Base-by-base conservation (phyloP, 2,329 filamentous ascomycete genomes). In the Fusarium avenaceum region DNA sequence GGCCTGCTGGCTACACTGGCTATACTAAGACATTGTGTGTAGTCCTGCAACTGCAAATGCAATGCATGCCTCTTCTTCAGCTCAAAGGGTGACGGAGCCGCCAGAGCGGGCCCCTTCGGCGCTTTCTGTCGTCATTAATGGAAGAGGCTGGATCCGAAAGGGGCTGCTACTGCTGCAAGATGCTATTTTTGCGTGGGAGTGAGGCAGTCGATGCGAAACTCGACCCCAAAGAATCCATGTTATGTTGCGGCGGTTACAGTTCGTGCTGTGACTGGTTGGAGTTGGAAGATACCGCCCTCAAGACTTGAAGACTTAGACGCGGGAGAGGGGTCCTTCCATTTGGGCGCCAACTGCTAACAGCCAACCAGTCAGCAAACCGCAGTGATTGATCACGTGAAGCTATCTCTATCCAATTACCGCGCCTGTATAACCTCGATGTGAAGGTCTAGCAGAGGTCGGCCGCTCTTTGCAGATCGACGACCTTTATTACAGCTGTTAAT, bases 211-310 rank as follows among this genome's bases (percentile, higher is more conserved):
- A 62, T 44, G 24, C 60, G 63, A 63, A 64, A 65, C 59, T 57
- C 52, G 33, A 67, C 58, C 64, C 52, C 62, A 65, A 51, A 51
- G 58, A 30, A 30, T 30, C 28, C 28, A 63, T 57, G 68, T 68
- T 70, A 30, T 54, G 66, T 48, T 51, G 47, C 66, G 58, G 72
- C 72, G 72, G 70, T 67, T 74, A 72, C 57, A 63, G 52, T 42
- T 58, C 42, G 63, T 57, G 57, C 56, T 33, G 52, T 74, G 70
- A 74, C 53, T 74, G 72, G 72, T 67, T 68, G 58, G 39, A 43
- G 67, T 58, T 38, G 60, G 40, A 6, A 28, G 32, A 47, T 65
- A 71, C 54, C 70, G 70, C 65, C 52, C 24, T 24, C 24, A 24
- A 7, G 24, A 24, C 24, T 24, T 24, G 6, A 24, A 24, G 24